Evolutionary conservation across 2,329 filamentous ascomycete species (phyloP), one percentile per base, ranked within the genome.

Genomic region (Colletotrichum kahawae): DNA sequence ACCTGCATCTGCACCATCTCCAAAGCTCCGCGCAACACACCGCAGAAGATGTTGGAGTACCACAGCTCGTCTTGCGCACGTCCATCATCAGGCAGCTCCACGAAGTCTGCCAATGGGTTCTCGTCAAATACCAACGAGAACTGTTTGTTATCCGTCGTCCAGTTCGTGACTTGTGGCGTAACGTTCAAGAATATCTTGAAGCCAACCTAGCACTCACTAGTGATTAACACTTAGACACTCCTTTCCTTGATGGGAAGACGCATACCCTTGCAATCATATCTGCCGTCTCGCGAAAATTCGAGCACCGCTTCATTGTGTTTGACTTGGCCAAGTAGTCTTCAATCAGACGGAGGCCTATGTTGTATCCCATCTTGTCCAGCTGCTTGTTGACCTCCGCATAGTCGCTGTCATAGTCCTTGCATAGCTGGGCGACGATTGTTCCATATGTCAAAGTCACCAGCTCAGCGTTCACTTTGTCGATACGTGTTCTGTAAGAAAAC

Each of bases 1-100:
- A 98, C 95, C 85, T 98, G 97, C 95, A 98, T 98, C 90, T 98
- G 96, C 81, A 98, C 96, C 97, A 99, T 99, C 85, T 99, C 97
- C 74, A 99, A 85, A 1, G 96, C 93, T 16, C 97, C 97, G 79
- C 97, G 90, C 76, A 99, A 87, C 57, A 99, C 95, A 57, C 97
- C 97, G 80, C 97, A 98, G 57, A 98, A 90, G 72, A 99, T 97
- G 85, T 98, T 99, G 7, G 95, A 98, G 84, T 97, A 99, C 97
- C 97, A 99, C 51, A 99, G 88, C 86, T 98, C 96, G 81, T 98
- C 96, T 84, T 99, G 97, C 5, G 97, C 95, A 77, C 95, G 91
- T 67, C 96, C 97, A 84, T 99, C 97, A 82, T 99, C 97, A 1
- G 97, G 97, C 57, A 99, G 87, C 85, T 99, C 97, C 64, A 99